A percentile compares a stretch with the other conserved stretches of the same genome.
These are phyloP conservation scores for Xylariales sp. DNA, from an alignment of 2,329 filamentous ascomycete species.

Conservation along the genomic window DNA sequence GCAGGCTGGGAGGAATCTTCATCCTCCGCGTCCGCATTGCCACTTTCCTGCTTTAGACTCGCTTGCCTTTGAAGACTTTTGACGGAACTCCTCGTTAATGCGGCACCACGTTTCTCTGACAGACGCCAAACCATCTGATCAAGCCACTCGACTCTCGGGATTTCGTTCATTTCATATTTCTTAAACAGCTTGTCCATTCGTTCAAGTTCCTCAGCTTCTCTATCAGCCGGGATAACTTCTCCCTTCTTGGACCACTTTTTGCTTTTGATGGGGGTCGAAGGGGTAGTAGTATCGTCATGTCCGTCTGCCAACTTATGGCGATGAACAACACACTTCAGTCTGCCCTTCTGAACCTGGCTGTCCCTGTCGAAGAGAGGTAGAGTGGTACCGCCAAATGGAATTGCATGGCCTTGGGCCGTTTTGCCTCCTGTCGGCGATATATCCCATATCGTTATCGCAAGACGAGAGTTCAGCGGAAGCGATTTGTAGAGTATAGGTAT, in stretches of 20 bases:
- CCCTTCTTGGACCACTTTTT: constrained; percentile 47
- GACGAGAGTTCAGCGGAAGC: constrained; percentile 73
- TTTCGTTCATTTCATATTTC: constrained; percentile 97
- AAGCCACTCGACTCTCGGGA: constrained; percentile 88
- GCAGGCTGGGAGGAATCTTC: constrained; percentile 43
- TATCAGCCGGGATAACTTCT: constrained; percentile 51
- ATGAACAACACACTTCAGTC: constrained; percentile 86
- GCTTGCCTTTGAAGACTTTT: constrained; percentile 51
- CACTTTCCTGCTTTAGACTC: constrained; percentile 25
- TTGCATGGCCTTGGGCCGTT: constrained; percentile 67
- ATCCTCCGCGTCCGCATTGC: constrained; percentile 23
- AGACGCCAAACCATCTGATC: constrained; percentile 91
- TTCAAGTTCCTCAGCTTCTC: constrained; percentile 79
- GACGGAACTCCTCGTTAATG: constrained; percentile 59
- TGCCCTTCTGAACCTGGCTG: constrained; percentile 83
- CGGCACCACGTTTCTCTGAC: constrained; percentile 70
- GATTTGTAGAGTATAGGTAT: constrained; percentile 81
- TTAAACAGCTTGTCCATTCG: constrained; percentile 87
- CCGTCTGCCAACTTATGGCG: constrained; percentile 81
- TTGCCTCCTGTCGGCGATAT: constrained; percentile 73
- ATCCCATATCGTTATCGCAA: constrained; percentile 95
- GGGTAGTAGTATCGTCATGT: constrained; percentile 73
- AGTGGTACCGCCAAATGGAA: constrained; percentile 93
- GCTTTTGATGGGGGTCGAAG: constrained; percentile 57
- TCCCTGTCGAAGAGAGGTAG: constrained; percentile 88